Percentiles rank a stretch among this genome's conserved stretches.
phyloP scores from a whole-genome alignment of 345 rosid genomes.

The Melastoma malabathricum region DNA sequence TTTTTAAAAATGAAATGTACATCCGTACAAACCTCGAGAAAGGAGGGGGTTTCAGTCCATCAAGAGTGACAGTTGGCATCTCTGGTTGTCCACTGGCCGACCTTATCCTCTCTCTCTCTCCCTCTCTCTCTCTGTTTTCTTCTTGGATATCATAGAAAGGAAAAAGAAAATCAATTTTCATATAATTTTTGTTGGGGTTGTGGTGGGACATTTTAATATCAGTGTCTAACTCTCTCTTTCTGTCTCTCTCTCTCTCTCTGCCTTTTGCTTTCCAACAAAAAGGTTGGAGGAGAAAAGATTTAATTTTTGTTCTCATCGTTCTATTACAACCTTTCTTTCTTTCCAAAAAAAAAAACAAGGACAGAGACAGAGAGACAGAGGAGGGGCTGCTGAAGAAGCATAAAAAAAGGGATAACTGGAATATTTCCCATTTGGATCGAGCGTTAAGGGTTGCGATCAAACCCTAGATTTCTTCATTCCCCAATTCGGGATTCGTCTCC shows the following conservation, averaged over 20 bases:
- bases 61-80: conserved; percentile 44
- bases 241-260: conserved; percentile 2
- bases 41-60: not conserved
- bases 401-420: not conserved
- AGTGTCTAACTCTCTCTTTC: not conserved
- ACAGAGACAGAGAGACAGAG: conserved; percentile 1
- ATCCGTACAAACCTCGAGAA: too few species aligned
- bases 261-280: not conserved
- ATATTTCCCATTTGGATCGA: conserved; percentile 1
- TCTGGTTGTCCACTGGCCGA: conserved; percentile 37
- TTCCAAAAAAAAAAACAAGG: conserved; percentile 1
- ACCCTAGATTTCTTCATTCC: conserved; percentile 36
- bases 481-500: not conserved
- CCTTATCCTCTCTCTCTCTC: conserved; percentile 50
- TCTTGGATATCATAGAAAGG: not conserved
- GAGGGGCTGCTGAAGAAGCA: not conserved
- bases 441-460: conserved; percentile 16
- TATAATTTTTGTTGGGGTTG: too few species aligned
- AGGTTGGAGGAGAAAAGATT: too few species aligned
- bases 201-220: too few species aligned
- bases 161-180: too few species aligned
- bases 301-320: too few species aligned
- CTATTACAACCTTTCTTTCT: not conserved
- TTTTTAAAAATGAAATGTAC: too few species aligned
- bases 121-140: not conserved